A percentile compares a stretch with the other conserved stretches of the same genome.
Evolutionary conservation across 2,329 filamentous ascomycete species (phyloP).

Genomic region (Penicillium sp.): DNA sequence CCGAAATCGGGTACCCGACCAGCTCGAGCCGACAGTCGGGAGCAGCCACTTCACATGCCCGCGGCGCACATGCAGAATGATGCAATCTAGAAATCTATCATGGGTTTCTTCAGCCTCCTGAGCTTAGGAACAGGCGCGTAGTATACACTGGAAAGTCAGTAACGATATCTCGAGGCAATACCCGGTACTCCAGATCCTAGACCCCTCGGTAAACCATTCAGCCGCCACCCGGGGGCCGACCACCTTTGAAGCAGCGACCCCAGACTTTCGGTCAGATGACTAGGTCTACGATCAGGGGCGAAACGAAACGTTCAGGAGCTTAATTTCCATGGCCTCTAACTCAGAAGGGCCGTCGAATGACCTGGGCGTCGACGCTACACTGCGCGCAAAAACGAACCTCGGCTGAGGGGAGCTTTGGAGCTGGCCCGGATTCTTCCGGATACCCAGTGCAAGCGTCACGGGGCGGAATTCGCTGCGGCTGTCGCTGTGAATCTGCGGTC

Average conservation of each 20-base stretch:
- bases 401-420: conserved; percentile 20
- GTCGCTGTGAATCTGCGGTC: not conserved
- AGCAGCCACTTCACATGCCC: not conserved
- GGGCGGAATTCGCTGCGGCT: conserved; percentile 15
- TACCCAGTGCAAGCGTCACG: not conserved
- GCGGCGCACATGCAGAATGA: conserved; percentile 4
- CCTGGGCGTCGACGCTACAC: not conserved
- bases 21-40: conserved; percentile 2
- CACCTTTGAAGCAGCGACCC: not conserved
- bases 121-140: not conserved
- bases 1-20: conserved; percentile 20
- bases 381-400: conserved; percentile 16
- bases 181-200: not conserved
- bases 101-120: not conserved
- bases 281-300: not conserved
- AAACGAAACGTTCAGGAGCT: not conserved
- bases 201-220: conserved; percentile 20
- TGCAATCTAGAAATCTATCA: not conserved
- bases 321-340: conserved; percentile 9
- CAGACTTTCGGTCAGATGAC: conserved; percentile 3
- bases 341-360: conserved; percentile 12
- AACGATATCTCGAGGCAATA: not conserved
- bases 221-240: conserved; percentile 7
- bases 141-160: not conserved
- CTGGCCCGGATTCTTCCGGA: conserved; percentile 22